phyloP scores from a whole-genome alignment of 495 filamentous ascomycete species.

The Podospora anserina region DNA sequence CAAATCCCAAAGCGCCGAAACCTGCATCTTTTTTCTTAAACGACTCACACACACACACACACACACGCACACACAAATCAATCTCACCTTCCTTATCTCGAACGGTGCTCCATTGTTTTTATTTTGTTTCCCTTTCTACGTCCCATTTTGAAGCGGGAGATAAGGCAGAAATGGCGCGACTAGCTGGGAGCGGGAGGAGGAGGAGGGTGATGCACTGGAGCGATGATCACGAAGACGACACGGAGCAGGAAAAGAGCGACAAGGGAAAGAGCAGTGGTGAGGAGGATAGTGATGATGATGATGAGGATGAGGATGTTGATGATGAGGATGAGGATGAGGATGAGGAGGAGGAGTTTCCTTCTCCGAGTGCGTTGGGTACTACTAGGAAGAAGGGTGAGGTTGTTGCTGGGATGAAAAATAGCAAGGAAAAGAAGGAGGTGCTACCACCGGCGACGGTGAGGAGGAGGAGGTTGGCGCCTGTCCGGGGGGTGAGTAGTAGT shows the following conservation, averaged over 20 bases:
- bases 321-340: conserved; percentile 15
- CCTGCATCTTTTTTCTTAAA: not conserved
- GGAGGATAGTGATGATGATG: not conserved
- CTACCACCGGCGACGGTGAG: conserved; percentile 17
- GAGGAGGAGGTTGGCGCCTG: conserved; percentile 24
- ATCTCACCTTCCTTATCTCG: not conserved
- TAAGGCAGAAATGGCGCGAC: conserved; percentile 12
- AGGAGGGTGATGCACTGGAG: conserved; percentile 1
- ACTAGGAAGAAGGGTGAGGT: conserved; percentile 4
- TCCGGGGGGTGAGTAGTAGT: conserved; percentile 20
- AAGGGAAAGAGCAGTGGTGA: not conserved
- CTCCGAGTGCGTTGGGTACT: conserved; percentile 12
- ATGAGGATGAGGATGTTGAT: not conserved
- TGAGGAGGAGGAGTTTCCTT: conserved; percentile 39
- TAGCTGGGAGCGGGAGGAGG: conserved; percentile 10
- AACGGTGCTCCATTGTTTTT: not conserved
- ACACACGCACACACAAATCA: not conserved
- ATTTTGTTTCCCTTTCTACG: not conserved
- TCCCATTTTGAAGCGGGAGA: not conserved
- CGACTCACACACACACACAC: too few species aligned
- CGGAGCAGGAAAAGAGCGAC: not conserved
- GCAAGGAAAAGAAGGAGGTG: not conserved
- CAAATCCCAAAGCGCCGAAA: not conserved
- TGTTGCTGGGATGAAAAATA: not conserved
- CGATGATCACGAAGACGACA: not conserved